Evolutionary conservation across 352 stramenopile genomes (phyloP).

Genomic region (Lagenidium giganteum): DNA sequence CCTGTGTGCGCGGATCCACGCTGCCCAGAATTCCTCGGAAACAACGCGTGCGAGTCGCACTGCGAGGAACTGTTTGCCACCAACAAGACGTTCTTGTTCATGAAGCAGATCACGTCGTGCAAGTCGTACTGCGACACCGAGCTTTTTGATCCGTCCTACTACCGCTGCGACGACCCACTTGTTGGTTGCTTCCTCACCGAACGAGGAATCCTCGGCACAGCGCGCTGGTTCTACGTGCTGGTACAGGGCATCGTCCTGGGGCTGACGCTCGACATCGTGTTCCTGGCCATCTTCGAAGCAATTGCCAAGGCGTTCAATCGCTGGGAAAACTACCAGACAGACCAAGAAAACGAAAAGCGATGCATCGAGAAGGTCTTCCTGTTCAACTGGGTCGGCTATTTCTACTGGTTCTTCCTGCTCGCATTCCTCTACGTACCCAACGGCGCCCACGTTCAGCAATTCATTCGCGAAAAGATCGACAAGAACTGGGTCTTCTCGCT

Average conservation of each 20-base stretch:
- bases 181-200: constrained; percentile 50
- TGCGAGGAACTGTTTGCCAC: constrained; percentile 43
- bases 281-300: constrained; percentile 52
- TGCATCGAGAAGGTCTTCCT: constrained; percentile 61
- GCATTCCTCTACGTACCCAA: constrained; percentile 64
- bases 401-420: constrained; percentile 67
- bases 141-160: constrained; percentile 42
- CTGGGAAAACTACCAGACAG: constrained; percentile 61
- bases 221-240: constrained; percentile 62
- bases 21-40: constrained; percentile 33
- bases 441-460: constrained; percentile 33
- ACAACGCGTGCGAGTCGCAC: constrained; percentile 28
- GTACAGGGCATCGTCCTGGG: constrained; percentile 55
- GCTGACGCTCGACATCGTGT: constrained; percentile 60
- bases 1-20: constrained; percentile 54
- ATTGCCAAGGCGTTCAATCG: constrained; percentile 46
- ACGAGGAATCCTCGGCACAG: constrained; percentile 45
- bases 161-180: constrained; percentile 40
- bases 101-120: constrained; percentile 40
- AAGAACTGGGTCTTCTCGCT: constrained; percentile 28
- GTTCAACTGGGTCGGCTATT: constrained; percentile 73
- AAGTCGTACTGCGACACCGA: constrained; percentile 31
- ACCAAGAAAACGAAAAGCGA: constrained; percentile 43
- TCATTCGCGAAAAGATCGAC: constrained; percentile 37
- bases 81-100: constrained; percentile 42